Base-by-base conservation (phyloP, 78 protist genomes). In the Andalucia godoyi region DNA sequence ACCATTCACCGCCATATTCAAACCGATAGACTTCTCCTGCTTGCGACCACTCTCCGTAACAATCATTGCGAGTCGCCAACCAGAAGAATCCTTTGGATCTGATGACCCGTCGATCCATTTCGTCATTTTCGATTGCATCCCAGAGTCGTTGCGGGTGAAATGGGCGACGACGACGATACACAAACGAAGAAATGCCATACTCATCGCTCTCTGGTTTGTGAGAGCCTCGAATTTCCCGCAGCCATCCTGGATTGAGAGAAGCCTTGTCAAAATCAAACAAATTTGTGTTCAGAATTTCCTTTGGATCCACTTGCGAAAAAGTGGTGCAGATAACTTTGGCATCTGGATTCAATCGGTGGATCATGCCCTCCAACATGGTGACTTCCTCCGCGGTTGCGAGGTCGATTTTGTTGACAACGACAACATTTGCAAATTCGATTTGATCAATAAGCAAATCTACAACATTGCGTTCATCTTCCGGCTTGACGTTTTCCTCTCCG, bases 361-460 rank as follows among this genome's bases (percentile, higher is more conserved):
- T 49, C 47, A 74, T 54, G 2, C 37, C 7, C 29, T 7, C 17
- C 27, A 63, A 1, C 36, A 2, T 41, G 25, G 2, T 3, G 29
- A 8, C 3, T 6, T 76, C 41, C 25, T 61, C 40, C 38, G 32
- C 40, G 13, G 41, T 21, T n/a, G 57, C 12, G 29, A 58, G 55
- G 52, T 61, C 74, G 17, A 8, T 38, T 72, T 92, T 92, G 86
- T 89, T 92, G 34, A 92, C 54, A 1, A 92, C 13, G 29, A 92
- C 43, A 13, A 89, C 87, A 61, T 92, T 64, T 30, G 92, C 88
- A 51, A 80, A 86, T 72, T 92, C 97, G 23, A 89, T 40, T 55
- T 92, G 97, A 43, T 88, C 92, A 15, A 81, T 10, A n/a, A 88
- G 63, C 66, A 91, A 74, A 46, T 84, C 53, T 6, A 53, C 68